These are phyloP conservation scores for Erodium trifolium DNA, from an alignment of 441 rosid genomes.

Conservation along the genomic window DNA sequence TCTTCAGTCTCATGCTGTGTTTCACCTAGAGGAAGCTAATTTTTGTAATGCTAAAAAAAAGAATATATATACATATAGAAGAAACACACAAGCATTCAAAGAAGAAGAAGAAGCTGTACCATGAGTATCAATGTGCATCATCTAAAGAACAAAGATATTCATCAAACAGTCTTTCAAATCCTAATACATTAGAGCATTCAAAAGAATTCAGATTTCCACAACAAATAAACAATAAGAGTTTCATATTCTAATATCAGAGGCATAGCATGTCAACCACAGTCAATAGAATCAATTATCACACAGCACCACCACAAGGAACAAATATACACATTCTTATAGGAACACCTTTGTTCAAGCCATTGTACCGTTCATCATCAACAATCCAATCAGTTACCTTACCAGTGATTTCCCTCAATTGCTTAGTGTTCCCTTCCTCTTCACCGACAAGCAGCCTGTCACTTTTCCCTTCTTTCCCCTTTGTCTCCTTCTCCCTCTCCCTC, in stretches of 20 bases:
- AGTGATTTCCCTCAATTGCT: constrained; percentile 47
- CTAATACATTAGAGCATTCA: not conserved
- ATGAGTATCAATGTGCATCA: too few relatives aligned
- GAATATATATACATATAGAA: too few relatives aligned
- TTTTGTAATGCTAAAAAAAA: too few relatives aligned
- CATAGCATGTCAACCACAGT: not conserved
- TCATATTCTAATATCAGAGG: not conserved
- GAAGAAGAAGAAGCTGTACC: too few relatives aligned
- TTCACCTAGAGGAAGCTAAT: too few relatives aligned
- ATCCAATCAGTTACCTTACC: constrained; percentile 47
- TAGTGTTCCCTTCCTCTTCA: constrained; percentile 38
- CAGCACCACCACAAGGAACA: not conserved
- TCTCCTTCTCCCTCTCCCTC: constrained; percentile 29
- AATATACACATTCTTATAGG: not conserved
- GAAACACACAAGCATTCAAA: too few relatives aligned
- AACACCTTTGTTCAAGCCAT: constrained; percentile 1
- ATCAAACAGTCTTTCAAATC: not conserved
- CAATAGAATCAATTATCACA: not conserved
- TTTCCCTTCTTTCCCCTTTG: constrained; percentile 50
- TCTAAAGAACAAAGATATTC: not conserved
- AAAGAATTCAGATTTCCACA: not conserved
- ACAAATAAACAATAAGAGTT: not conserved
- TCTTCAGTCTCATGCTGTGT: too few relatives aligned
- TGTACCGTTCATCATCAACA: not conserved
- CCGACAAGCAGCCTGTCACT: constrained; percentile 34